Conservation (phyloP, 2,329 filamentous ascomycete species). For the Colletotrichum sublineola region DNA sequence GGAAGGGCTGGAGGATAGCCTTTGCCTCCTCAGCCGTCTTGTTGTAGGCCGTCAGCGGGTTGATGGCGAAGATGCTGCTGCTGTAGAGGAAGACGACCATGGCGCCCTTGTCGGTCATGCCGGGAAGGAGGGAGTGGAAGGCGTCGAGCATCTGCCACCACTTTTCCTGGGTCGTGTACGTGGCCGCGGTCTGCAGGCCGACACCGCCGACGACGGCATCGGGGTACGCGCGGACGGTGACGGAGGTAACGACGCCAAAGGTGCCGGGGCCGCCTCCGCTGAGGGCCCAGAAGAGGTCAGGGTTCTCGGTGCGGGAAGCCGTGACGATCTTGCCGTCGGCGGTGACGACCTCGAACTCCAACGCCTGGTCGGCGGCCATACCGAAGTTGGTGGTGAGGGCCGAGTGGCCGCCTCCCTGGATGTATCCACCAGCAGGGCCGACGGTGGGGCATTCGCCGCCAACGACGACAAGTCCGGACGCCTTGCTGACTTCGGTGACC, state of each 20-base stretch:
- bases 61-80: slow-evolving; percentile 60
- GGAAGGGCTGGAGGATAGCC: slow-evolving; percentile 61
- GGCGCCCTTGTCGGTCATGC: slow-evolving; percentile 63
- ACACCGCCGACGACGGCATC: slow-evolving; percentile 59
- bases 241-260: slow-evolving; percentile 68
- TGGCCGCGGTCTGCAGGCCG: slow-evolving; percentile 51
- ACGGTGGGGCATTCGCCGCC: slow-evolving; percentile 66
- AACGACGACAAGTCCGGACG: slow-evolving; percentile 52
- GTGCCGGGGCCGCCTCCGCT: slow-evolving; percentile 71
- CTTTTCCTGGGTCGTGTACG: slow-evolving; percentile 48
- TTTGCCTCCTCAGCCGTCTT: slow-evolving; percentile 58
- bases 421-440: slow-evolving; percentile 71
- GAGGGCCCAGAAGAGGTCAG: slow-evolving; percentile 74
- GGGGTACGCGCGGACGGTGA: slow-evolving; percentile 66
- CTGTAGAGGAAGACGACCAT: slow-evolving; percentile 64
- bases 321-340: slow-evolving; percentile 61
- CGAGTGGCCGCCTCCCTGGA: slow-evolving; percentile 71
- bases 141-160: slow-evolving; percentile 64
- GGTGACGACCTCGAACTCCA: slow-evolving; percentile 70
- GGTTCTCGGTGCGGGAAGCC: slow-evolving; percentile 61
- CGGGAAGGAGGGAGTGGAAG: slow-evolving; percentile 58
- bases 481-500: slow-evolving; percentile 45
- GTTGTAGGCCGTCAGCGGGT: slow-evolving; percentile 62
- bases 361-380: slow-evolving; percentile 69
- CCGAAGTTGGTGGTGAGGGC: slow-evolving; percentile 67